phyloP scores from a whole-genome alignment of 2,329 filamentous ascomycete genomes.

The Arthrobotrys conoides region DNA sequence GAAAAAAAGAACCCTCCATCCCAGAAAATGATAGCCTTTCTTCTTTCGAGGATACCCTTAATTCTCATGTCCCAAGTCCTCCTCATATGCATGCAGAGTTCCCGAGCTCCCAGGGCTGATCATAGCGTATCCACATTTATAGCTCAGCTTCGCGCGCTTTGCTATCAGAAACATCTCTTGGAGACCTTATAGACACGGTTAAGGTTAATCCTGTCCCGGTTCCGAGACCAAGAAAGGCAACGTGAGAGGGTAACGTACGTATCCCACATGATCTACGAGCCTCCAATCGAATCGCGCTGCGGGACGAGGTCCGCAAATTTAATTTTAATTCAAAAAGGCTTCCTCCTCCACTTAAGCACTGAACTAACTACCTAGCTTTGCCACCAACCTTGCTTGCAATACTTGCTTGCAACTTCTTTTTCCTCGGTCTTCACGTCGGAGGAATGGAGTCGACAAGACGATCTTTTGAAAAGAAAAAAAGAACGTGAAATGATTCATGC shows the following conservation, averaged over 20 bases:
- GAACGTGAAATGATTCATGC: constrained; percentile 1
- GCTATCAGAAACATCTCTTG: neutral
- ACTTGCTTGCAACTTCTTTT: neutral
- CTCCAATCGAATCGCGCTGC: constrained; percentile 5
- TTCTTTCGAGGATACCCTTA: constrained; percentile 5
- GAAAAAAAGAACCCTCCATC: neutral
- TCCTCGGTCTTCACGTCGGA: neutral
- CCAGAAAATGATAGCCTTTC: neutral
- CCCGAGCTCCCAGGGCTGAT: constrained; percentile 33
- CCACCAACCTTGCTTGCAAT: neutral
- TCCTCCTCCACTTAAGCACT: no score
- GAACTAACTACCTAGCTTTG: constrained; percentile 32
- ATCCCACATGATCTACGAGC: constrained; percentile 23
- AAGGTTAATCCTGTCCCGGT: neutral
- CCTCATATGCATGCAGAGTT: constrained; percentile 18
- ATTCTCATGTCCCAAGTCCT: neutral
- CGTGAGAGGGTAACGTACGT: neutral
- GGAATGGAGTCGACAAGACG: neutral
- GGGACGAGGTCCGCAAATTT: constrained; percentile 16
- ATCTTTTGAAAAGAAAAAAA: neutral
- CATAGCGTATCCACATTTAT: constrained; percentile 13
- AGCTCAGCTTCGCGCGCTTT: constrained; percentile 8
- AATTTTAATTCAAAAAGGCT: neutral
- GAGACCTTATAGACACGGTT: neutral
- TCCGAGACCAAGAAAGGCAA: constrained; percentile 3